Evolutionary conservation across 441 rosid species (phyloP), one percentile per base, ranked within the genome.

Genomic region (Gossypium gossypioides): DNA sequence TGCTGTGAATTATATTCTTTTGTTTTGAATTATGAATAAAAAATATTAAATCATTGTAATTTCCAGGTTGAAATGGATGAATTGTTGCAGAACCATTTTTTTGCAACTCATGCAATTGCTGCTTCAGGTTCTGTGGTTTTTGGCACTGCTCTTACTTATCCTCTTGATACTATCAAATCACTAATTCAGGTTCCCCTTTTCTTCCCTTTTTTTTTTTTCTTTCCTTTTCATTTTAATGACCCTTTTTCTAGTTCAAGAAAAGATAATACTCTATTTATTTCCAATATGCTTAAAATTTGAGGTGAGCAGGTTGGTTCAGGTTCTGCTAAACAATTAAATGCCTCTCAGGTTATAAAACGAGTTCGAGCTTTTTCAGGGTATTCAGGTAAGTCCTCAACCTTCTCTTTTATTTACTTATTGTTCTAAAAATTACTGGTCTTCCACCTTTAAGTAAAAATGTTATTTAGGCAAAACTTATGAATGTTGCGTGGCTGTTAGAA

Each of bases 131-230:
- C 98, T 2, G 88, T 86, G 16, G 75, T 93, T 22, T 25, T 90
- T 1, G 95, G 83, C 78, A 85, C 97, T 22, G 84, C 89, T 54
- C 68, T 86, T 44, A 81, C 95, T 67, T 87, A 88, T 69, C 98
- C 98, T 22, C 85, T 93, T n/a, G 98, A 93, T 77, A 87, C 96
- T 21, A 62, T 87, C 76, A 93, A 93, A 85, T 82, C 90, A 59
- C 84, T 93, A 57, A 75, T 85, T 52, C 97, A 93, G 96, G 97
- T 91, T 77, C 56, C 21, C 37, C 24, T 65, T 25, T 4, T 44
- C 40, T 63, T 50, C 0, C 44, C 2, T 0, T 4, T 19, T 24
- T 18, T 18, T 62, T 61, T 32, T 51, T 42, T 32, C 37, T 18
- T 44, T 6, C 37, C 2, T 10, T 57, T 57, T 5, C 1, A 4